A percentile compares a stretch with the other conserved stretches of the same genome.
phyloP scores from a whole-genome alignment of 2,329 filamentous ascomycete species.

The Peltaster fructicola region DNA sequence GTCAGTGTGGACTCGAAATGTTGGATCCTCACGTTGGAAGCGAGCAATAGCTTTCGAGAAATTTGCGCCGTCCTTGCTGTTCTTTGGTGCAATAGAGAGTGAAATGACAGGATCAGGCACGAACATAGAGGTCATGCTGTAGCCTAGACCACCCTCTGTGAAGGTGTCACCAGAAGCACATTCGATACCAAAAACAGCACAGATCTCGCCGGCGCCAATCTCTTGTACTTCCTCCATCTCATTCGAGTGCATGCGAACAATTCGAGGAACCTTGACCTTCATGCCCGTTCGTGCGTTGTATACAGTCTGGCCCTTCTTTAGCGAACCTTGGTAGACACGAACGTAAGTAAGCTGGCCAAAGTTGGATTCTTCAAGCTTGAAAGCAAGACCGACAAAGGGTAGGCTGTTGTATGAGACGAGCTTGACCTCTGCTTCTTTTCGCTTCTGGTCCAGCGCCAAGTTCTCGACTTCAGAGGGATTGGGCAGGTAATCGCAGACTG shows the following conservation, averaged over 20 bases:
- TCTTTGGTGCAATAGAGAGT: conserved; percentile 90
- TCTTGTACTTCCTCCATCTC: conserved; percentile 96
- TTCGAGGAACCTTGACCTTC: conserved; percentile 90
- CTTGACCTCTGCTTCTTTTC: conserved; percentile 62
- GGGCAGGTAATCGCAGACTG: conserved; percentile 87
- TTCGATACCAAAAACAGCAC: conserved; percentile 93
- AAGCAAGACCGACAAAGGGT: conserved; percentile 87
- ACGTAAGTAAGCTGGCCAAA: conserved; percentile 98
- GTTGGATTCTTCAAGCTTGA: conserved; percentile 98
- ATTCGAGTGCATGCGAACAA: conserved; percentile 98
- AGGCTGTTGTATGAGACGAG: conserved; percentile 84
- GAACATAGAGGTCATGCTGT: conserved; percentile 96
- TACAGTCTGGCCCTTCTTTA: conserved; percentile 76
- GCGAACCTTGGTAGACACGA: conserved; percentile 84
- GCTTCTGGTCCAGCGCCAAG: conserved; percentile 66
- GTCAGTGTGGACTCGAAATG: conserved; percentile 88
- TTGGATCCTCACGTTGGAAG: conserved; percentile 96
- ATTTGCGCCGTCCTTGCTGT: conserved; percentile 75
- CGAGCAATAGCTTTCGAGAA: conserved; percentile 98
- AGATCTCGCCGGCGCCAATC: conserved; percentile 92
- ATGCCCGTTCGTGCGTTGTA: conserved; percentile 90
- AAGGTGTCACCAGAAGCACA: conserved; percentile 97
- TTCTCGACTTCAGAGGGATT: conserved; percentile 84
- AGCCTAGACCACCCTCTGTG: conserved; percentile 80
- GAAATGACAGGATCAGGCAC: conserved; percentile 97